Conservation (phyloP, 1,284 basidiomycete genomes). For the Trichosporon faecale region DNA sequence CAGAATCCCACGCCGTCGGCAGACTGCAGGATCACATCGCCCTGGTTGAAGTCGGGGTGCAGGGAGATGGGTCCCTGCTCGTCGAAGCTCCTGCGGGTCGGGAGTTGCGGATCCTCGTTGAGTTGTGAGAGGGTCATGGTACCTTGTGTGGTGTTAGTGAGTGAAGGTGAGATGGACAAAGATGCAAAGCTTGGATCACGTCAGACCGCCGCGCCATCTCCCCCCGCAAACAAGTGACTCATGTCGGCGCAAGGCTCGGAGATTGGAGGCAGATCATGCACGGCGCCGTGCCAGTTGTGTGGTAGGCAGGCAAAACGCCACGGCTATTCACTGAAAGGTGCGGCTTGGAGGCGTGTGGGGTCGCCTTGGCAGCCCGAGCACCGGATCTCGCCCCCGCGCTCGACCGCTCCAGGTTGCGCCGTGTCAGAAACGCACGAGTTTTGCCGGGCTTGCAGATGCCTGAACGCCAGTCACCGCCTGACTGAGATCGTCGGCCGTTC, state of each 20-base stretch:
- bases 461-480: neutral
- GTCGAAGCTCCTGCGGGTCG: neutral
- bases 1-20: constrained; percentile 1
- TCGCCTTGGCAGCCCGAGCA: neutral
- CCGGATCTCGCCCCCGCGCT: neutral
- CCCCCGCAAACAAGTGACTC: neutral
- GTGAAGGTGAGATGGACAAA: neutral
- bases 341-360: neutral
- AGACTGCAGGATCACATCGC: neutral
- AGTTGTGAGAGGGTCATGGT: neutral
- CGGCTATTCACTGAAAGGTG: neutral
- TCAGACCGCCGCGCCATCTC: neutral
- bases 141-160: neutral
- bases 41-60: neutral
- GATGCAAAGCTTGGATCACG: neutral
- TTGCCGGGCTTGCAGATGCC: neutral
- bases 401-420: neutral
- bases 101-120: neutral
- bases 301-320: neutral
- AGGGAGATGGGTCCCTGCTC: neutral
- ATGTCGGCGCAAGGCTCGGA: neutral
- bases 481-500: neutral
- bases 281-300: neutral
- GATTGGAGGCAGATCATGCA: neutral
- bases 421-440: neutral